A percentile compares a stretch with the other conserved stretches of the same genome.
These are phyloP conservation scores for Botryotinia narcissicola DNA, from an alignment of 2,329 filamentous ascomycete species.

Conservation along the genomic window DNA sequence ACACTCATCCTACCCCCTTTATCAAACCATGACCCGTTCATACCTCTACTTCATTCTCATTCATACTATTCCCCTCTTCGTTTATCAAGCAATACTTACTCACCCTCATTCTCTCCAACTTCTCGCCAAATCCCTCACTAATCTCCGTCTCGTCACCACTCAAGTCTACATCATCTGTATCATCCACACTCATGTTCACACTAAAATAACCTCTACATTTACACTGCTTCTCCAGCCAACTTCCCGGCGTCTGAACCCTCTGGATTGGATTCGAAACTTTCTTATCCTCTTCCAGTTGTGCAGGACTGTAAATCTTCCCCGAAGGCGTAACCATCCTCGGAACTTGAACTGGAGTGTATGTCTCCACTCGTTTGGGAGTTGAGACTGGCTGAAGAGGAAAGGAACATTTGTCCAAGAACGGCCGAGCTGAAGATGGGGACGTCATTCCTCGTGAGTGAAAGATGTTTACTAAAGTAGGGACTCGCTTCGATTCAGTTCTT, in stretches of 20 bases:
- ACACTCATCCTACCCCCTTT: background rate
- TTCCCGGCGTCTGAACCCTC: constrained; percentile 3
- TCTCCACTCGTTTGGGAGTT: background rate
- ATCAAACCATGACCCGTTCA: background rate
- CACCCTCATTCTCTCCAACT: constrained; percentile 11
- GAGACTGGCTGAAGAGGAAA: background rate
- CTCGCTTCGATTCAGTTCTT: constrained; percentile 8
- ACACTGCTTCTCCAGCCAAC: background rate
- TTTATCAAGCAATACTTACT: background rate
- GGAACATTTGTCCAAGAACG: background rate
- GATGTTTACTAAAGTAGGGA: constrained; percentile 28
- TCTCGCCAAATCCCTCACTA: constrained; percentile 17
- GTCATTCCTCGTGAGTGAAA: constrained; percentile 30
- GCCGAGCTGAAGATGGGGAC: constrained; percentile 11
- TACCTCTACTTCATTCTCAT: background rate
- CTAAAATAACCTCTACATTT: background rate
- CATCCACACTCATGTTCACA: background rate
- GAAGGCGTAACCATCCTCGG: constrained; percentile 10
- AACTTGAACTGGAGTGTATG: background rate
- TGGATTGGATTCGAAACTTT: background rate
- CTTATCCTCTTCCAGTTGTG: background rate
- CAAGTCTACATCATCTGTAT: background rate
- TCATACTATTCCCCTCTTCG: background rate
- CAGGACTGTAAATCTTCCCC: background rate
- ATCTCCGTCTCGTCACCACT: constrained; percentile 18